Base-by-base conservation (phyloP, 495 filamentous ascomycete genomes). In the Lindgomyces ingoldianus region DNA sequence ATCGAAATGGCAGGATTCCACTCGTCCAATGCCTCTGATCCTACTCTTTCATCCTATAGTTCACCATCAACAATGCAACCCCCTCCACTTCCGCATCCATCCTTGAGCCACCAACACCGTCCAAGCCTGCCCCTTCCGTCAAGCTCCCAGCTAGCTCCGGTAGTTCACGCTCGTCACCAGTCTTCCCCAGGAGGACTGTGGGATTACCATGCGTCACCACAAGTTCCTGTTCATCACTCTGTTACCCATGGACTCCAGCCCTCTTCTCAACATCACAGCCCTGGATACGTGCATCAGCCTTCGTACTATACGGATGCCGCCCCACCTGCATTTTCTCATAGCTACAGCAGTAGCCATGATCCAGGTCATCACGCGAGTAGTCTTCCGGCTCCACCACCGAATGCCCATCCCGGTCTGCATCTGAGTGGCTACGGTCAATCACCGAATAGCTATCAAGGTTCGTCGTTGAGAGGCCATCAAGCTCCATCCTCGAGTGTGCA, bases 141-240 rank as follows among this genome's bases (percentile, higher is more conserved):
- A 26, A n/a, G 11, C 46, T 52, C 3, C 53, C 64, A 39, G 2
- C 44, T n/a, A 24, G 30, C 25, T 12, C 36, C 39, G n/a, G 26
- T 41, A 26, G 14, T 46, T 16, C 59, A 67, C 14, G 45, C 51
- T 26, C 64, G 64, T 29, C 64, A 67, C 19, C 58, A 61, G 22
- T 62, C 64, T 1, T 51, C 64, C 1, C 57, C 64, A 4, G 47
- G 57, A 14, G n/a, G n/a, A n/a, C n/a, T n/a, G n/a, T 52, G 51
- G 18, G 51, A 62, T 19, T 44, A 45, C 2, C 64, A 67, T 19
- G 9, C 18, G n/a, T 9, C 22, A 27, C 52, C 55, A 30, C 46
- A 57, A 3, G 24, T 36, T 1, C 47, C 46, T 18, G 12, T 11
- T 1, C 52, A 21, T 29, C 51, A 52, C 25, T 4, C n/a, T n/a